Conservation (phyloP, 768 basidiomycete species). For the Agrocybe praecox region DNA sequence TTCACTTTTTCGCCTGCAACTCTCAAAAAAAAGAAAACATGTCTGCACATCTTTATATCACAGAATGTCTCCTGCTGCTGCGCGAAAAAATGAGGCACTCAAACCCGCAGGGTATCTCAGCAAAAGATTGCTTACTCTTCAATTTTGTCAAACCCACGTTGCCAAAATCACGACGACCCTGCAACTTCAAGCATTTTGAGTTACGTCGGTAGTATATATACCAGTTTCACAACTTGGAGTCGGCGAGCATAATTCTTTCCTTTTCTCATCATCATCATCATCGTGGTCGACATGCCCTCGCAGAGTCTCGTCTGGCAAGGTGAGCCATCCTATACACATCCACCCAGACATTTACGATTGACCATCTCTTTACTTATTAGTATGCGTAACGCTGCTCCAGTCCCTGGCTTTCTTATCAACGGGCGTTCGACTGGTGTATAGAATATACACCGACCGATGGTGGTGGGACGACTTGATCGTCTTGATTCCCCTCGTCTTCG, state of each 20-base stretch:
- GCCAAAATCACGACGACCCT: neutral
- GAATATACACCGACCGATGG: slow-evolving; percentile 11
- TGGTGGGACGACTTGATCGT: slow-evolving; percentile 28
- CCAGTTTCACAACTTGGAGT: no score
- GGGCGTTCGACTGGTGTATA: slow-evolving; percentile 17
- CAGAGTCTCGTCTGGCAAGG: slow-evolving; percentile 15
- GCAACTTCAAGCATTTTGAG: neutral
- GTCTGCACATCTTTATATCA: no score
- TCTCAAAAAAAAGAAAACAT: no score
- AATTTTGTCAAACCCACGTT: neutral
- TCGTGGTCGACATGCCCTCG: slow-evolving; percentile 2
- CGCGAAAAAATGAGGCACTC: no score
- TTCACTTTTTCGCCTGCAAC: no score
- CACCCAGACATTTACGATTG: neutral
- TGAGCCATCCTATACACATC: neutral
- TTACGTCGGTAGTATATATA: no score
- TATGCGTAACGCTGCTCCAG: slow-evolving; percentile 2
- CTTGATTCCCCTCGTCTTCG: slow-evolving; percentile 13
- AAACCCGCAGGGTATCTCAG: no score
- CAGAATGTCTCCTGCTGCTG: no score
- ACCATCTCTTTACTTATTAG: neutral
- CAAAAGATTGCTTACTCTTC: no score
- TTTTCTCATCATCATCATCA: neutral
- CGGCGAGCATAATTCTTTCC: no score
- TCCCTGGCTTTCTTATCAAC: slow-evolving; percentile 8